phyloP scores from a whole-genome alignment of 176 grass and related monocot genomes.

The Eremochloa ophiuroides region DNA sequence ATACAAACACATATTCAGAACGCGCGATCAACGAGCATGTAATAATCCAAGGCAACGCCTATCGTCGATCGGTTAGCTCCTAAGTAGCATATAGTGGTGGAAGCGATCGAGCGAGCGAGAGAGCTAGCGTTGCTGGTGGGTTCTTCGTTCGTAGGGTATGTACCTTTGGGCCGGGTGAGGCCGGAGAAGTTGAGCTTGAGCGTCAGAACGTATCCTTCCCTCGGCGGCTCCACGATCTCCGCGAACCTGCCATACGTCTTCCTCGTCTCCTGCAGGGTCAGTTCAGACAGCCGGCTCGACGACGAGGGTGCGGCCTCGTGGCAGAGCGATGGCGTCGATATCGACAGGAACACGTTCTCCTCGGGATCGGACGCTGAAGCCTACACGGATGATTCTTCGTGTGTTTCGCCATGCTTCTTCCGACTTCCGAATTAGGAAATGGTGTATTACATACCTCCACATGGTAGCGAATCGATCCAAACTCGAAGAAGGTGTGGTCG shows the following conservation, averaged over 20 bases:
- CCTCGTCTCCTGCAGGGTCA: slow-evolving; percentile 58
- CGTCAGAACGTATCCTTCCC: slow-evolving; percentile 64
- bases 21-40: too few relatives aligned
- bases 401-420: background rate
- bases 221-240: slow-evolving; percentile 57
- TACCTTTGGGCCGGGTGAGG: slow-evolving; percentile 51
- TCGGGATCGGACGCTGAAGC: slow-evolving; percentile 52
- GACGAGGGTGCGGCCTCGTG: slow-evolving; percentile 29
- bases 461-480: slow-evolving; percentile 66
- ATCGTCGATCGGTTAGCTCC: too few relatives aligned
- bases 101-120: too few relatives aligned
- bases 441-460: slow-evolving; percentile 50
- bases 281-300: slow-evolving; percentile 39
- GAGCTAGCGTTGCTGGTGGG: too few relatives aligned
- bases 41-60: too few relatives aligned
- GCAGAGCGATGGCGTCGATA: slow-evolving; percentile 64
- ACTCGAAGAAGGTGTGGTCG: slow-evolving; percentile 82
- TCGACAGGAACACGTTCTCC: slow-evolving; percentile 66
- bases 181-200: slow-evolving; percentile 74
- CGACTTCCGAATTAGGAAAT: too few relatives aligned
- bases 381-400: slow-evolving; percentile 23
- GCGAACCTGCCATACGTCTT: slow-evolving; percentile 41
- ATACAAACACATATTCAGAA: background rate
- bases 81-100: too few relatives aligned
- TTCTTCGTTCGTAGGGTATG: too few relatives aligned